Base-by-base conservation (phyloP, 2,329 filamentous ascomycete genomes). In the Shiraia bambusicola region DNA sequence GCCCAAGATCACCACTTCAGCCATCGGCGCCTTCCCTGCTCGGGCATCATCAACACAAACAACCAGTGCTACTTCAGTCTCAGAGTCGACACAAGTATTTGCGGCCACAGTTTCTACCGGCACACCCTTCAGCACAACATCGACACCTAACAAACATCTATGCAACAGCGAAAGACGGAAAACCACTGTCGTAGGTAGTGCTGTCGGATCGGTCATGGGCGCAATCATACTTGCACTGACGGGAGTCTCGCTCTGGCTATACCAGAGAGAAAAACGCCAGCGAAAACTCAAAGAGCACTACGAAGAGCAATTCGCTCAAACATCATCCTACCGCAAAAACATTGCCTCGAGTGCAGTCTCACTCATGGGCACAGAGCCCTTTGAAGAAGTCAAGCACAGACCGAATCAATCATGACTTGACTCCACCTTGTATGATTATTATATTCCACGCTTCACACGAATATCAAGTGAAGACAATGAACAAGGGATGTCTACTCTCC, bases 261-360 rank as follows among this genome's bases (percentile, higher is more conserved):
- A 54, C 34, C 58, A 56, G 43, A 50, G 43, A n/a, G 64, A 67
- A 30, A 59, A 56, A 43, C 47, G 52, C 25, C 62, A 66, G 34
- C 47, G 62, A 22, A 61, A 43, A 16, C 45, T 66, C 7, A 67
- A 66, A 40, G 61, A 67, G 34, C 61, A 65, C 35, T 65, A 65
- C 37, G 61, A 65, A 35, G 53, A 53, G 45, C 61, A 65, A 29
- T 62, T 64, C 34, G 46, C 49, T 1, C 55, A 61, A 32, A 61
- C 48, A 4, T 58, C 50, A 27, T 56, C 60, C 4, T 63, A 61
- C 27, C 44, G 59, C 15, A 53, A 53, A 37, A 55, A 54, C 3
- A 37, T 61, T 24, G 53, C 54, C 2, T 46, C 51, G 7, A 50
- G 29, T 11, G 44, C 41, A 1, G 35, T 33, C 9, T 49, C 47